These are phyloP conservation scores for Candida boleticola DNA, from an alignment of 805 yeast species.

Conservation along the genomic window DNA sequence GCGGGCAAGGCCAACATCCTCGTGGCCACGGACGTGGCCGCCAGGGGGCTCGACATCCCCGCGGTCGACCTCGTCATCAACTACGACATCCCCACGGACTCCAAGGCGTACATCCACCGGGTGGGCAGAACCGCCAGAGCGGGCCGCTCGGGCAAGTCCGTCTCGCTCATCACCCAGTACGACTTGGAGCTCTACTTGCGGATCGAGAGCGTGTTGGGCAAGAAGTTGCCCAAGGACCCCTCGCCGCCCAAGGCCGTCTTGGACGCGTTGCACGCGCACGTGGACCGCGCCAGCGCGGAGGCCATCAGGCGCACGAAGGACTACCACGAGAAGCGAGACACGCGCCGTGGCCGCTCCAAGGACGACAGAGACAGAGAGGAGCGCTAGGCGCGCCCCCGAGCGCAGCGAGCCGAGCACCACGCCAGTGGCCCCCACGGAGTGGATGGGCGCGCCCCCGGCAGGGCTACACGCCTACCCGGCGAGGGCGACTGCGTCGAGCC, in stretches of 20 bases:
- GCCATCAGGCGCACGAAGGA: constrained; percentile 80
- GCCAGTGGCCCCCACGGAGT: too few species aligned
- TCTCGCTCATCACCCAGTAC: constrained; percentile 89
- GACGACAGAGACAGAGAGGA: constrained; percentile 38
- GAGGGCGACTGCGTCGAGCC: neutral
- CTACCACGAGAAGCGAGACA: constrained; percentile 44
- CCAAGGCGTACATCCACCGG: constrained; percentile 80
- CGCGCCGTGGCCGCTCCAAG: constrained; percentile 13
- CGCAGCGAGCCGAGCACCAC: too few species aligned
- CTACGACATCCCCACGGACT: constrained; percentile 80
- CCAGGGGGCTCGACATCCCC: constrained; percentile 85
- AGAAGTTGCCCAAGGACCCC: constrained; percentile 78
- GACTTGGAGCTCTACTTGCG: constrained; percentile 86
- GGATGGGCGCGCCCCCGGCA: neutral
- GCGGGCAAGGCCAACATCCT: constrained; percentile 65
- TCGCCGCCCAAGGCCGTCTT: constrained; percentile 75
- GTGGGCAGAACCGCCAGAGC: constrained; percentile 97
- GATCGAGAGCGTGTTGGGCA: constrained; percentile 82
- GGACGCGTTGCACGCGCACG: constrained; percentile 75
- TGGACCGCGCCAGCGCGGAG: constrained; percentile 88
- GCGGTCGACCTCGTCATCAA: constrained; percentile 74
- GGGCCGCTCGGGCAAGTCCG: constrained; percentile 83
- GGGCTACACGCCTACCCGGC: neutral
- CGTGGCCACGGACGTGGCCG: constrained; percentile 87
- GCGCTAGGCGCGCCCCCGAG: too few species aligned